Evolutionary conservation across 108 stramenopile species (phyloP).

Genomic region (Cyclotella baltica): DNA sequence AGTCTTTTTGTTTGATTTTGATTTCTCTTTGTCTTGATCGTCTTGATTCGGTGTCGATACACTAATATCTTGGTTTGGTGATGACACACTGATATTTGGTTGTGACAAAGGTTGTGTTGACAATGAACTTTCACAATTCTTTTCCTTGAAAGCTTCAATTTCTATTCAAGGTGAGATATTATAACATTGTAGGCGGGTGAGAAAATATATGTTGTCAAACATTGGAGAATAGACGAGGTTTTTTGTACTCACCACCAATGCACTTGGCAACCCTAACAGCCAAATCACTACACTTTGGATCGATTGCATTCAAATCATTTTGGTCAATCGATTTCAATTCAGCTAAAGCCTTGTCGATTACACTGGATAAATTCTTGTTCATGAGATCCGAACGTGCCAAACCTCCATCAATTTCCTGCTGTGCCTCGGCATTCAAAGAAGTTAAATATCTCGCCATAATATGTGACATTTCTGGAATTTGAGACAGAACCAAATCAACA

Average conservation of each 20-base stretch:
- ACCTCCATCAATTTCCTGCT: no score
- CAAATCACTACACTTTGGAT: slow-evolving; percentile 14
- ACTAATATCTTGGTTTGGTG: no score
- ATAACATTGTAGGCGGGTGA: not conserved
- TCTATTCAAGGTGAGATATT: not conserved
- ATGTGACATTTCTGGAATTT: slow-evolving; percentile 36
- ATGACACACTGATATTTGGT: no score
- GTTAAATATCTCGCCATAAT: slow-evolving; percentile 23
- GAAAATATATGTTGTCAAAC: not conserved
- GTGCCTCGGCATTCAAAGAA: not conserved
- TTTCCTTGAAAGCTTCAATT: not conserved
- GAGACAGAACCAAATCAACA: slow-evolving; percentile 19
- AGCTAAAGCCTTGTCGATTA: slow-evolving; percentile 6
- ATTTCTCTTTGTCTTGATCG: not conserved
- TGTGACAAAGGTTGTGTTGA: not conserved
- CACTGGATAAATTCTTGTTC: not conserved
- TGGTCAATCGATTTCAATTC: slow-evolving; percentile 9
- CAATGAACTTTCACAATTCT: no score
- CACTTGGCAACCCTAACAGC: not conserved
- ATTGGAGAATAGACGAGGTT: no score
- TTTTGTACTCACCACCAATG: not conserved
- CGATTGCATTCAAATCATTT: slow-evolving; percentile 2
- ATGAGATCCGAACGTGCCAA: no score
- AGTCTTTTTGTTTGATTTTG: not conserved
- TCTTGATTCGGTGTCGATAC: not conserved